Base-by-base conservation (phyloP, 345 rosid species). In the Eucalyptus decipiens region DNA sequence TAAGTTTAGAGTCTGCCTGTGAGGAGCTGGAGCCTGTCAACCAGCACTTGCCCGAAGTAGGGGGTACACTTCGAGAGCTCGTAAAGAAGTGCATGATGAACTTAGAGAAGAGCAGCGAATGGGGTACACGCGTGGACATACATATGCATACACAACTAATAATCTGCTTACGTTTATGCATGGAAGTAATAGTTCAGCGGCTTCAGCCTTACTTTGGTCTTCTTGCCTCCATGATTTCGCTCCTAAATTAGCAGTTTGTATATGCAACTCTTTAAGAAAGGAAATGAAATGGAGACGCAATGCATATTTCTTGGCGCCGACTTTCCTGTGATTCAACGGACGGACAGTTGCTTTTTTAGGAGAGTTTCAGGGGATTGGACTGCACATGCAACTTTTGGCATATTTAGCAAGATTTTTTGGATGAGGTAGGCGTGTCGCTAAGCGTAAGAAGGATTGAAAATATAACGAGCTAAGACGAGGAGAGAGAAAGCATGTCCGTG, bases 301-400 rank as follows among this genome's bases (percentile, higher is more conserved):
- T 9, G 18, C 37, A 7, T 12, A 23, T 56, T 24, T n/a, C 72
- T 14, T 6, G 30, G 19, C 19, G 4, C 37, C 19, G 1, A 30
- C 37, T 65, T 13, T 65, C 18, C 34, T 30, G 72, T 8, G 72
- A 65, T 14, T n/a, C 34, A 30, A 30, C 9, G 17, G 72, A 14
- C 18, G 72, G 19, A 14, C 37, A 9, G 34, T 30, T 12, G 37
- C 37, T 65, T 86, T 50, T 89, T 87, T 91, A 49, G 90, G 91
- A 60, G 90, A 90, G 87, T 86, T 89, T 65, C 90, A 80, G 91
- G 88, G 88, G 69, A 88, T 17, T 10, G 91, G 93, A 87, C 93
- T 90, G 90, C 92, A 92, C 93, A 90, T 91, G 91, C 93, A 93
- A 87, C 93, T 93, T 90, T 93, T 91, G 4, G 95, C 94, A 89